These are phyloP conservation scores for Penicillium subrubescens DNA, from an alignment of 495 filamentous ascomycete species.

Conservation along the genomic window DNA sequence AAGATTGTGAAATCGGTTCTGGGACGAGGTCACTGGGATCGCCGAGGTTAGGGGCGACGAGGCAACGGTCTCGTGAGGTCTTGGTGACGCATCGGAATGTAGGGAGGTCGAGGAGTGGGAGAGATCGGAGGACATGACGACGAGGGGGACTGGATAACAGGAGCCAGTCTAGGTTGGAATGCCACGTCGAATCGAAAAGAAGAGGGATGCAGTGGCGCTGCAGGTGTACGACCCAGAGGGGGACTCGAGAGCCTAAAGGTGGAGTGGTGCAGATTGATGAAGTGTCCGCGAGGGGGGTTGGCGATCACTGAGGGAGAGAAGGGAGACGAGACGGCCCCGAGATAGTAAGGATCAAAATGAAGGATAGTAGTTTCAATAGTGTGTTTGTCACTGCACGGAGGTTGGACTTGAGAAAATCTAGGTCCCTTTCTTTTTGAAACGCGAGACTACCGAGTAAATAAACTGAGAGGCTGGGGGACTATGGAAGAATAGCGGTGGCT, in stretches of 20 bases:
- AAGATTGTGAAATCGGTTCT: slow-evolving; percentile 25
- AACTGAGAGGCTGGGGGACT: slow-evolving; percentile 30
- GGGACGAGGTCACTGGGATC: slow-evolving; percentile 17
- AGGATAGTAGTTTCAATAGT: background rate
- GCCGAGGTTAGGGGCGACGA: slow-evolving; percentile 24
- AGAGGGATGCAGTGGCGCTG: slow-evolving; percentile 26
- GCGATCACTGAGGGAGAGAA: background rate
- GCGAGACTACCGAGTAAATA: slow-evolving; percentile 10
- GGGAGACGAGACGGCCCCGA: background rate
- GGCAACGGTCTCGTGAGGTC: slow-evolving; percentile 30
- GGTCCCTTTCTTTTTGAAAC: slow-evolving; percentile 14
- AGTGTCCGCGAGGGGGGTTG: background rate
- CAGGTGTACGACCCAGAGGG: slow-evolving; percentile 20
- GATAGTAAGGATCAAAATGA: slow-evolving; percentile 2
- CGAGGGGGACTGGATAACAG: slow-evolving; percentile 11
- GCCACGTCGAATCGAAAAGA: slow-evolving; percentile 33
- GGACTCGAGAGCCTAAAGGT: background rate
- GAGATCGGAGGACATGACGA: slow-evolving; percentile 24
- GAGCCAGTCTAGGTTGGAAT: slow-evolving; percentile 28
- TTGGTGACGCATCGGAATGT: slow-evolving; percentile 32
- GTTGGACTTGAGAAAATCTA: background rate
- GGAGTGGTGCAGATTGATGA: slow-evolving; percentile 13
- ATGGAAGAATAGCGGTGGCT: slow-evolving; percentile 35
- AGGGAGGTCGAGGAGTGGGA: slow-evolving; percentile 22
- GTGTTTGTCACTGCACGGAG: slow-evolving; percentile 4